A percentile compares a stretch with the other conserved stretches of the same genome.
Evolutionary conservation across 805 yeast genomes (phyloP).

Genomic region (Clavispora fructus): DNA sequence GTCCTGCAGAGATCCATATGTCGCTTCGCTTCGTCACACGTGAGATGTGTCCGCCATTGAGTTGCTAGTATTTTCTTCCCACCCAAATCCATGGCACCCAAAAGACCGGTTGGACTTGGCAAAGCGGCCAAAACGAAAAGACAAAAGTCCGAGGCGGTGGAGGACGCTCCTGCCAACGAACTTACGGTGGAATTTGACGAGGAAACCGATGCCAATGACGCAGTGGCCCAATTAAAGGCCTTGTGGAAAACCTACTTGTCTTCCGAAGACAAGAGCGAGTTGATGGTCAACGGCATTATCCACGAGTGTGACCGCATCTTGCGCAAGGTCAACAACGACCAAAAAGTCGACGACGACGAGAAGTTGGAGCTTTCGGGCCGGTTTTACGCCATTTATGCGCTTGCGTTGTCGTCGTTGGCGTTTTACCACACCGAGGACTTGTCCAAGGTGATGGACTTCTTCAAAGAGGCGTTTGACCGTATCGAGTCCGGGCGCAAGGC

Average conservation of each 20-base stretch:
- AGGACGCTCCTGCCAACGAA: slow-evolving; percentile 15
- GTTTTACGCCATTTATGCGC: slow-evolving; percentile 71
- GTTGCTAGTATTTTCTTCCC: not conserved
- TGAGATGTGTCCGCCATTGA: not conserved
- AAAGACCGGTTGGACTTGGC: slow-evolving; percentile 38
- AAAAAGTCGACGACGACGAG: slow-evolving; percentile 9
- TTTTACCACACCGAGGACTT: slow-evolving; percentile 45
- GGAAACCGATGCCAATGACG: slow-evolving; percentile 70
- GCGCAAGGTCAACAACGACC: slow-evolving; percentile 31
- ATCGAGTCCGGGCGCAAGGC: slow-evolving; percentile 51
- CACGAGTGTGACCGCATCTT: slow-evolving; percentile 86
- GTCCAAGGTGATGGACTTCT: slow-evolving; percentile 48
- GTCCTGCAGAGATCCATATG: not conserved
- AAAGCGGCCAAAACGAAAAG: slow-evolving; percentile 25
- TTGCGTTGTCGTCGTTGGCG: slow-evolving; percentile 62
- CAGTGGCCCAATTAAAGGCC: slow-evolving; percentile 68
- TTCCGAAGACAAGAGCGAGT: slow-evolving; percentile 56
- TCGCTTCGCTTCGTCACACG: not conserved
- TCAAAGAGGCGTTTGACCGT: slow-evolving; percentile 71
- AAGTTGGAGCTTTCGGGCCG: slow-evolving; percentile 32
- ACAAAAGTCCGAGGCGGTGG: slow-evolving; percentile 11
- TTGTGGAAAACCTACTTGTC: slow-evolving; percentile 61
- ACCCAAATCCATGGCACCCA: slow-evolving; percentile 13
- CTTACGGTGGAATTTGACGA: slow-evolving; percentile 61
- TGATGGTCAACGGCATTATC: slow-evolving; percentile 74